Conservation (phyloP, 805 yeast genomes). For the Saccharomycopsis javanensis region DNA sequence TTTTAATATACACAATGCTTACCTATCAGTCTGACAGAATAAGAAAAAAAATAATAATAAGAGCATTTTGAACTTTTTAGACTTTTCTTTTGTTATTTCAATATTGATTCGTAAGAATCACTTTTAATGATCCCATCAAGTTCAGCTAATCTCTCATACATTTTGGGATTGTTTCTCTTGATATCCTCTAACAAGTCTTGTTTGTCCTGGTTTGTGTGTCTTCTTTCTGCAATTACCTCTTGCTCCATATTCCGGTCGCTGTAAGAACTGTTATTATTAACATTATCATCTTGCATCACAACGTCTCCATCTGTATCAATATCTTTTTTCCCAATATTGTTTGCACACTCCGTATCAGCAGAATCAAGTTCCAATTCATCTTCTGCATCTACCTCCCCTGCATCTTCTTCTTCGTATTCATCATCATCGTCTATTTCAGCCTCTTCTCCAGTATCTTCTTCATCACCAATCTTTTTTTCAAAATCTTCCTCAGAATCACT, state of each 20-base stretch:
- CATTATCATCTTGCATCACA: constrained; percentile 1
- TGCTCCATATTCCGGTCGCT: constrained; percentile 21
- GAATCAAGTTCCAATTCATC: constrained; percentile 20
- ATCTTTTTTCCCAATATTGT: no score
- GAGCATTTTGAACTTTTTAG: no score
- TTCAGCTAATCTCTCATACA: not conserved
- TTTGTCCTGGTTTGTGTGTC: not conserved
- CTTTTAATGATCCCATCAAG: constrained; percentile 9
- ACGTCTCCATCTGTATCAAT: not conserved
- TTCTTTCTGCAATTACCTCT: constrained; percentile 22
- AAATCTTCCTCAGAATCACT: constrained; percentile 21
- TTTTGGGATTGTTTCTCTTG: constrained; percentile 10
- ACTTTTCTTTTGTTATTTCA: not conserved
- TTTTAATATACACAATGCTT: not conserved
- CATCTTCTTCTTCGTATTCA: constrained; percentile 23
- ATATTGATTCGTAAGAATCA: not conserved
- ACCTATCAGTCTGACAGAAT: no score
- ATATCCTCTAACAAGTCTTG: constrained; percentile 2
- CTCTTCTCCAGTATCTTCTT: not conserved
- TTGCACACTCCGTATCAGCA: constrained; percentile 4
- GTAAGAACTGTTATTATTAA: constrained; percentile 15
- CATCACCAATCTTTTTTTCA: constrained; percentile 7
- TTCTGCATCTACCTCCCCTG: constrained; percentile 25
- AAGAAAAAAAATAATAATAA: no score
- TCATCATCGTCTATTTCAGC: constrained; percentile 2